Conservation (phyloP, 768 basidiomycete species). For the Xanthoconium purpureum region DNA sequence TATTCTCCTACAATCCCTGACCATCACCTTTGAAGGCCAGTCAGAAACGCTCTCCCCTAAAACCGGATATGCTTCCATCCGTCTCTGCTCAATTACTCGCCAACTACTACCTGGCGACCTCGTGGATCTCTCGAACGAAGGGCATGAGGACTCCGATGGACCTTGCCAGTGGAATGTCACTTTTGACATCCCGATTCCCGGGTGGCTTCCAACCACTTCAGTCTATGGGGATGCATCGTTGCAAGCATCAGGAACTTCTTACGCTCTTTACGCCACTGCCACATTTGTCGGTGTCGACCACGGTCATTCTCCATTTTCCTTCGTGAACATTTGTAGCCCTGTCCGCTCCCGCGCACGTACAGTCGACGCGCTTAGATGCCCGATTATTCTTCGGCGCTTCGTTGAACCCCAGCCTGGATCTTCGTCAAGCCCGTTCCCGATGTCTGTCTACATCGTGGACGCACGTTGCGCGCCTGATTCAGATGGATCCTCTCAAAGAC, state of each 20-base stretch:
- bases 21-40: slow-evolving; percentile 83
- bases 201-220: slow-evolving; percentile 77
- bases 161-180: slow-evolving; percentile 69
- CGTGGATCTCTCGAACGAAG: slow-evolving; percentile 63
- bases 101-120: slow-evolving; percentile 51
- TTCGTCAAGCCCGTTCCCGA: slow-evolving; percentile 28
- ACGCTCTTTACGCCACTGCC: slow-evolving; percentile 65
- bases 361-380: slow-evolving; percentile 37
- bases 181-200: slow-evolving; percentile 83
- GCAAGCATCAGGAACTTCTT: slow-evolving; percentile 57
- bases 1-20: slow-evolving; percentile 64
- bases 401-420: slow-evolving; percentile 39
- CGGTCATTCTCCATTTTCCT: slow-evolving; percentile 39
- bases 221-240: slow-evolving; percentile 40
- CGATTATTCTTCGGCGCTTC: slow-evolving; percentile 55
- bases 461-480: slow-evolving; percentile 27
- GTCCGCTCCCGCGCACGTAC: slow-evolving; percentile 46
- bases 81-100: slow-evolving; percentile 64
- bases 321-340: slow-evolving; percentile 55
- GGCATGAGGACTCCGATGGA: slow-evolving; percentile 51
- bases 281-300: slow-evolving; percentile 52
- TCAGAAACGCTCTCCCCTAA: slow-evolving; percentile 64
- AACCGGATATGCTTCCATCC: slow-evolving; percentile 64
- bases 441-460: slow-evolving; percentile 44
- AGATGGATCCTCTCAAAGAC: slow-evolving; percentile 7